phyloP scores from a whole-genome alignment of 2,329 filamentous ascomycete species.

The Colletotrichum costaricense region DNA sequence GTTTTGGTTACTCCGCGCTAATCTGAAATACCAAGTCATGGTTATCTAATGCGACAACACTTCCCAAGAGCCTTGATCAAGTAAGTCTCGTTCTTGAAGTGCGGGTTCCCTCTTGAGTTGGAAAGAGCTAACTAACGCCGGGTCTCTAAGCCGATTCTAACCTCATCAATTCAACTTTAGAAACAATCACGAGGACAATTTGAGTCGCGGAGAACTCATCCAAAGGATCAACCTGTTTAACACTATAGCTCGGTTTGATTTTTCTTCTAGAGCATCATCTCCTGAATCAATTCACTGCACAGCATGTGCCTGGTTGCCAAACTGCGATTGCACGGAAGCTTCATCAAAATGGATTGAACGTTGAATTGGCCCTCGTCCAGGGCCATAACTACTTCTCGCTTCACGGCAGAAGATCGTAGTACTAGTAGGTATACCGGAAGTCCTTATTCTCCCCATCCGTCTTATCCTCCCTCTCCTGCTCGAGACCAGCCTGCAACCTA shows the following conservation, averaged over 20 bases:
- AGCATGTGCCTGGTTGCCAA: background rate
- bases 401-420: too few relatives aligned
- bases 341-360: too few relatives aligned
- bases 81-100: background rate
- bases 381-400: background rate
- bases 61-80: background rate
- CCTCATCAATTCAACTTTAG: background rate
- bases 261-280: too few relatives aligned
- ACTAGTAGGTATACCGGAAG: constrained; percentile 34
- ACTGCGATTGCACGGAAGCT: background rate
- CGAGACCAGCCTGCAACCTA: constrained; percentile 24
- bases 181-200: background rate
- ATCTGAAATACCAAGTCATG: background rate
- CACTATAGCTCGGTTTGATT: too few relatives aligned
- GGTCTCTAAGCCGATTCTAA: background rate
- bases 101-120: background rate
- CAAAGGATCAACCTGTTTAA: too few relatives aligned
- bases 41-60: background rate
- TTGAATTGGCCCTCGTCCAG: background rate
- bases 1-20: background rate
- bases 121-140: background rate
- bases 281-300: background rate
- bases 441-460: constrained; percentile 34
- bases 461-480: constrained; percentile 29
- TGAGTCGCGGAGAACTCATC: background rate